Percentiles rank a stretch among this genome's conserved stretches.
These are phyloP conservation scores for Blastocystis sp. DNA, from an alignment of 352 stramenopile genomes.

Conservation along the genomic window DNA sequence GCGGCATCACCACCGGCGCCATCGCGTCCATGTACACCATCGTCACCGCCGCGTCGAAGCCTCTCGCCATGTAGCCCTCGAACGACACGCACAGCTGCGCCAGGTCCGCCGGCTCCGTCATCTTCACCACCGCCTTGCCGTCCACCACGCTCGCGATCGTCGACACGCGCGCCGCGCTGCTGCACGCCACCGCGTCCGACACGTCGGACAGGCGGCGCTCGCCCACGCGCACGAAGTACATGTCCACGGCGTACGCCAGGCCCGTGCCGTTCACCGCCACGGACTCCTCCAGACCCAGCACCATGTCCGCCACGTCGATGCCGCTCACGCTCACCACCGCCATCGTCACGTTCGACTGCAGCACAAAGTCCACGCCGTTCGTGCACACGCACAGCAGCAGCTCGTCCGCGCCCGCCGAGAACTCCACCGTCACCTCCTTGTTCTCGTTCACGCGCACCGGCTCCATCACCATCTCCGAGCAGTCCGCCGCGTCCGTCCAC, in stretches of 20 bases:
- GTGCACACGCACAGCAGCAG: conserved; percentile 53
- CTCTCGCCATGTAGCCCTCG: conserved; percentile 9
- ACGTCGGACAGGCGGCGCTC: conserved; percentile 7
- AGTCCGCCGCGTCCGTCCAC: conserved; percentile 32
- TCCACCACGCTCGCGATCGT: conserved; percentile 25
- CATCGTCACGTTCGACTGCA: conserved; percentile 65
- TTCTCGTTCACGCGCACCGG: conserved; percentile 60
- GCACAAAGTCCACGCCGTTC: conserved; percentile 44
- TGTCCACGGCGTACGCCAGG: conserved; percentile 14
- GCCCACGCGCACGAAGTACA: conserved; percentile 27
- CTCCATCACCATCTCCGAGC: conserved; percentile 19
- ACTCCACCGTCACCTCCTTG: conserved; percentile 43
- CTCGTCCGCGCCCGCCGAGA: neutral
- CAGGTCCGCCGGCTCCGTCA: conserved; percentile 37
- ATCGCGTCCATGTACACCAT: conserved; percentile 52
- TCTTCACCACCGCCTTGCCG: conserved; percentile 3
- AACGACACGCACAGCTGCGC: conserved; percentile 61
- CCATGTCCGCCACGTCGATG: conserved; percentile 4
- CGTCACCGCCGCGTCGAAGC: neutral
- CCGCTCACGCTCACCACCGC: conserved; percentile 5
- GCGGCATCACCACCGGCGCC: conserved; percentile 7
- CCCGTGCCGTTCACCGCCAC: conserved; percentile 23
- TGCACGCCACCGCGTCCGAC: neutral
- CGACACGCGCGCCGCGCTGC: conserved; percentile 23
- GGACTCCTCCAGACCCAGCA: conserved; percentile 32